These are phyloP conservation scores for Arthrobotrys sinensis DNA, from an alignment of 2,329 filamentous ascomycete genomes.

Conservation along the genomic window DNA sequence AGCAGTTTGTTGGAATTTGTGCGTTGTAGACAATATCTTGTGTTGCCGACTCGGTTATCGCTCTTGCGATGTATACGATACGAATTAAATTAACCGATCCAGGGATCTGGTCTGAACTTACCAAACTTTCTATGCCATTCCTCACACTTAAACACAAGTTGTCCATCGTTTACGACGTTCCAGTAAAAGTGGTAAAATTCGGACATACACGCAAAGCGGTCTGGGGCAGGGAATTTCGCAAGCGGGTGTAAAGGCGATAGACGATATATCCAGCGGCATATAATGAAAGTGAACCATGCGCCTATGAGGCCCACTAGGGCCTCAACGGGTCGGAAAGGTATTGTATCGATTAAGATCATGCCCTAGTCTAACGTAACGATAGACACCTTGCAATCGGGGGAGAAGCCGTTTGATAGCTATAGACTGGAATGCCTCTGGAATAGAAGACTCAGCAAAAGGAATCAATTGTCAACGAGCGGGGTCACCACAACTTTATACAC, in stretches of 20 bases:
- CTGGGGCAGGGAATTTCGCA: constrained; percentile 40
- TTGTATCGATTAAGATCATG: not conserved
- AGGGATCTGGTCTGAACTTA: not conserved
- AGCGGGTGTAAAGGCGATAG: constrained; percentile 42
- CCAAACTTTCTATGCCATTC: constrained; percentile 39
- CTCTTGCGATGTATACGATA: not conserved
- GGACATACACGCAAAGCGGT: constrained; percentile 13
- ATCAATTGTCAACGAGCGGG: not conserved
- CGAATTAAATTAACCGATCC: not conserved
- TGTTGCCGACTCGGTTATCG: not conserved
- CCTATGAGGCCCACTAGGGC: not conserved
- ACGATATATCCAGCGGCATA: constrained; percentile 42
- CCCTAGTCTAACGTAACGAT: not conserved
- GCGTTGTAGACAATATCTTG: not conserved
- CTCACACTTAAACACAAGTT: constrained; percentile 9
- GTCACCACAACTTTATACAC: not conserved
- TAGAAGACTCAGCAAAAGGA: too few relatives aligned
- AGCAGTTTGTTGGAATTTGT: not conserved
- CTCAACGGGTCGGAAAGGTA: not conserved
- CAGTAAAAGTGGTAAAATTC: constrained; percentile 44
- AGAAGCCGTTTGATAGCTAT: not conserved
- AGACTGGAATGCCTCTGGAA: too few relatives aligned
- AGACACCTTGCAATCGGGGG: not conserved
- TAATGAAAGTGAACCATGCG: constrained; percentile 19
- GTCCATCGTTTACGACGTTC: constrained; percentile 15